Evolutionary conservation across 495 filamentous ascomycete genomes (phyloP).

Genomic region (Penicillium bovifimosum): DNA sequence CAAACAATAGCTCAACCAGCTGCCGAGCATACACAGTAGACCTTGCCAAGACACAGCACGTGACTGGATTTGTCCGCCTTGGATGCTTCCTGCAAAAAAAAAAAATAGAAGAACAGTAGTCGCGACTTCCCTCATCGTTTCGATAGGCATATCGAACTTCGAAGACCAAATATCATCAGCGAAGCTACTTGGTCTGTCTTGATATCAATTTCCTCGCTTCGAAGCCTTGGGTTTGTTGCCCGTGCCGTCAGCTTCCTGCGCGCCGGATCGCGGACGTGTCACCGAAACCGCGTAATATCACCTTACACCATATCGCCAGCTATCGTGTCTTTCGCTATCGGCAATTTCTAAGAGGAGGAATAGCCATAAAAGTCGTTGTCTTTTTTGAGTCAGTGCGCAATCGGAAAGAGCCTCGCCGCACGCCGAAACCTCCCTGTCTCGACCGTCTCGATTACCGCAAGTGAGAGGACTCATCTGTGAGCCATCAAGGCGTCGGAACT

Average conservation of each 20-base stretch:
- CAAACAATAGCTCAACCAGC: not conserved
- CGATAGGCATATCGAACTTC: not conserved
- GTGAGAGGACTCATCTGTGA: not conserved
- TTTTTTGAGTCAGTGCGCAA: not conserved
- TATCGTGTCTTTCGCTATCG: slow-evolving; percentile 2
- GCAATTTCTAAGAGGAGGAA: not conserved
- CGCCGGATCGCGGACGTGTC: slow-evolving; percentile 25
- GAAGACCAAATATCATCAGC: not conserved
- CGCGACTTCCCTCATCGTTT: not conserved
- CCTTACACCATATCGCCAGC: slow-evolving; percentile 1
- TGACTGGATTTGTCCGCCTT: slow-evolving; percentile 7
- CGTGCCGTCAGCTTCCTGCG: slow-evolving; percentile 10
- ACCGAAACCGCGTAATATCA: slow-evolving; percentile 14
- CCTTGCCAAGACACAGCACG: slow-evolving; percentile 2
- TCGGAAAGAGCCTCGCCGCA: slow-evolving; percentile 1
- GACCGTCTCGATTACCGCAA: not conserved
- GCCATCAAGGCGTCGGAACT: not conserved
- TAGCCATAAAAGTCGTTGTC: not conserved
- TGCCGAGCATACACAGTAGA: not conserved
- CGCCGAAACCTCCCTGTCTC: not conserved
- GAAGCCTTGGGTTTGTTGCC: not conserved
- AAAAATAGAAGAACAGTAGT: slow-evolving; percentile 1
- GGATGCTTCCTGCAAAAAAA: slow-evolving; percentile 2
- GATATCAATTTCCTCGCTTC: not conserved
- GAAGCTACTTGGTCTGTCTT: not conserved